Evolutionary conservation across 2,329 filamentous ascomycete species (phyloP), one percentile per base, ranked within the genome.

Genomic region (Thermothelomyces thermophilus): DNA sequence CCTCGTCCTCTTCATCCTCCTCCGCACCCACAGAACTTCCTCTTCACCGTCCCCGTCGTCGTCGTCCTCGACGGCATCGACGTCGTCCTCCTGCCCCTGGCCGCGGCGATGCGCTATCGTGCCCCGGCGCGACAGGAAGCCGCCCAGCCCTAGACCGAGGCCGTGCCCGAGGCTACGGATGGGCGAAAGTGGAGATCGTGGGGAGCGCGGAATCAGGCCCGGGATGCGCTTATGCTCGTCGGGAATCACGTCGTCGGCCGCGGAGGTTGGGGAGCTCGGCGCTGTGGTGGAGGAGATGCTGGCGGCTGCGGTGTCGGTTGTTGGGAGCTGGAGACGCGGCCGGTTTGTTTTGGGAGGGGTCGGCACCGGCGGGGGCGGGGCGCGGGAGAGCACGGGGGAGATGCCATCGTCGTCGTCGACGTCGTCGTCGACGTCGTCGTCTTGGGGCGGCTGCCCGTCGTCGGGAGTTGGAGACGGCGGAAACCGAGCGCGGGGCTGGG

Each of bases 331-430:
- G 13, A 7, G 40, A 34, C 22, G 19, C 5, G 22, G 36, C 4
- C 17, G 17, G 20, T 39, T 39, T 39, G 35, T 39, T 22, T 9
- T 35, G 9, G 33, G 13, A 3, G 9, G 7, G 33, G 33, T 35
- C 6, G 33, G 13, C 10, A n/a, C 16, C 30, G 3, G n/a, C n/a
- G n/a, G 34, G 17, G 31, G 30, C 0, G 56, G 55, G 6, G 41
- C 57, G 20, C 57, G 42, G 14, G 58, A 56, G 39, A 59, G 46
- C 5, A 60, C 45, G 1, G 58, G 58, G 9, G 58, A 59, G 44
- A 59, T 56, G 22, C 47, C 47, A 11, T 54, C 51, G 5, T 54
- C 51, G 8, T 56, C 36, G 1, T 20, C 2, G 5, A 8, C 9
- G 11, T 48, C 45, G 3, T 46, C 51, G 5, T 54, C 51, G 8